Conservation (phyloP, 2,329 filamentous ascomycete species). For the Monascus ruber region DNA sequence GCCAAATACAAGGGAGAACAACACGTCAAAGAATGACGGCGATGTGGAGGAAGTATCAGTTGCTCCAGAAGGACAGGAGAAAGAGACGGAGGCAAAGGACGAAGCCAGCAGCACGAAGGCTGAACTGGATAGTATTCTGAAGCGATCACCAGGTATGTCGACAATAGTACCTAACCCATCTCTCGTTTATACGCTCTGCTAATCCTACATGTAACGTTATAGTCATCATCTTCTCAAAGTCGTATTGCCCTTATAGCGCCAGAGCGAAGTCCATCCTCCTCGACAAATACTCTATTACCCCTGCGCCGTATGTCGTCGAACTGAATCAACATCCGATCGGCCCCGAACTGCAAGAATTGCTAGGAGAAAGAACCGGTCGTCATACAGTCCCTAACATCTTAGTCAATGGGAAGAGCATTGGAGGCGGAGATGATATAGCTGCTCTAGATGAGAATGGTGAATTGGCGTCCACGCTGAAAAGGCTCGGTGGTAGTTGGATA, state of each 20-base stretch:
- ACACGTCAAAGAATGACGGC: slow-evolving; percentile 23
- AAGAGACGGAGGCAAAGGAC: slow-evolving; percentile 16
- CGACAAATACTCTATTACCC: slow-evolving; percentile 71
- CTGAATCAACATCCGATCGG: slow-evolving; percentile 75
- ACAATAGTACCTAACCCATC: not conserved
- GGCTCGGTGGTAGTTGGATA: slow-evolving; percentile 59
- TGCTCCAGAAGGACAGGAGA: slow-evolving; percentile 37
- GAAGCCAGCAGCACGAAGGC: slow-evolving; percentile 46
- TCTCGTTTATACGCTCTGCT: slow-evolving; percentile 1
- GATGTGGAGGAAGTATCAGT: slow-evolving; percentile 37
- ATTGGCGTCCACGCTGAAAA: slow-evolving; percentile 59
- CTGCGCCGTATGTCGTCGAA: slow-evolving; percentile 78
- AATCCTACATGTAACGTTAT: slow-evolving; percentile 3
- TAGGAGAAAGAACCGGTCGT: slow-evolving; percentile 64
- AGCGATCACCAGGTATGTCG: slow-evolving; percentile 65
- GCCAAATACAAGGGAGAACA: slow-evolving; percentile 41
- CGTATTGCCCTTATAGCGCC: slow-evolving; percentile 78
- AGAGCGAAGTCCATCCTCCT: slow-evolving; percentile 77
- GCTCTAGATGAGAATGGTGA: slow-evolving; percentile 56
- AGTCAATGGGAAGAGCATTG: slow-evolving; percentile 77
- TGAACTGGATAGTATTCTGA: slow-evolving; percentile 68
- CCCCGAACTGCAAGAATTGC: slow-evolving; percentile 55
- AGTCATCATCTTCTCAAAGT: slow-evolving; percentile 96
- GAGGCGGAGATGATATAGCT: slow-evolving; percentile 76
- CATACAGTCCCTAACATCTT: slow-evolving; percentile 86